Base-by-base conservation (phyloP, 208 protist species). In the Trypanosoma avium region DNA sequence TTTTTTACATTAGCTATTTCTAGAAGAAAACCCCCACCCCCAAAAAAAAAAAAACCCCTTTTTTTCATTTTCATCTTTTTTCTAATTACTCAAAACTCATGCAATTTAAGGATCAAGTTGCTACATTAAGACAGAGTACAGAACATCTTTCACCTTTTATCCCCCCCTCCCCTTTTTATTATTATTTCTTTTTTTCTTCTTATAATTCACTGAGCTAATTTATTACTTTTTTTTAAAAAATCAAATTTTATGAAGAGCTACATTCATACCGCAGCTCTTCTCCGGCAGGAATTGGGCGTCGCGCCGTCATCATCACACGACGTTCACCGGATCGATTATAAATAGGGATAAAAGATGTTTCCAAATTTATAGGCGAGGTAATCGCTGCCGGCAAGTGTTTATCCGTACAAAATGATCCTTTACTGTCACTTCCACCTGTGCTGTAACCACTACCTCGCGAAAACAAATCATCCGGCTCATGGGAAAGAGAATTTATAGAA, bases 291-390 rank as follows among this genome's bases (percentile, higher is more conserved):
- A 62, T 62, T 13, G 45, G n/a, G n/a, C 57, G 42, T 38, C 45
- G 42, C 57, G 57, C 57, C 45, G 12, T 62, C 57, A 62, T 62
- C 9, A 46, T 62, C 13, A 62, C 57, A 17, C 46, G 29, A 35
- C 57, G 57, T 17, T 12, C 32, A 24, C 42, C 57, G 4, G 45
- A 52, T 29, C 45, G 19, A 43, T n/a, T 30, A 19, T 42, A 62
- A 32, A 21, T 27, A 33, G 10, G 13, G 10, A 42, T 53, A 21
- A 2, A n/a, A 21, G 45, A 52, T 19, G 42, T 24, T 26, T 62
- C 45, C 57, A 62, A 26, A 27, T 62, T 62, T 1, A 26, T 33
- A 9, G 42, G 9, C 17, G 30, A 22, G 12, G 27, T 22, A 15
- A 32, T 35, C 36, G 42, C 30, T 15, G 35, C 55, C 55, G 15